Percentiles rank a stretch among this genome's conserved stretches.
These are phyloP conservation scores for Penicillium psychrofluorescens DNA, from an alignment of 495 filamentous ascomycete species.

Conservation along the genomic window DNA sequence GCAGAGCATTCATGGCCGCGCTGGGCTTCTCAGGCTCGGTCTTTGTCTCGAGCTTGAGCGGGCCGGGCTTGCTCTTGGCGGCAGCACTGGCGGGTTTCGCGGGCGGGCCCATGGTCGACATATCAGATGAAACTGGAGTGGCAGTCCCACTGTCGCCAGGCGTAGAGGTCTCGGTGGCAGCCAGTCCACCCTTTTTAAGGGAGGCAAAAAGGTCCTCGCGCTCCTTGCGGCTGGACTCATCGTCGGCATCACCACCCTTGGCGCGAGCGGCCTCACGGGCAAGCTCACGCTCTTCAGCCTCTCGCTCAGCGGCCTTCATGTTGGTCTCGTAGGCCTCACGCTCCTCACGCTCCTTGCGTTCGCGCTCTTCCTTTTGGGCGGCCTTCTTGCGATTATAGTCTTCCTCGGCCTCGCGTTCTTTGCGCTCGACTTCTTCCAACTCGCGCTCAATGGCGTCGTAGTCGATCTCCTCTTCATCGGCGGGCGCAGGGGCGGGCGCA, in stretches of 20 bases:
- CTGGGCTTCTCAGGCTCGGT: constrained; percentile 87
- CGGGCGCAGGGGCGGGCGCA: constrained; percentile 9
- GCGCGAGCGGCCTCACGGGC: constrained; percentile 36
- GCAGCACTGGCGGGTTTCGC: constrained; percentile 45
- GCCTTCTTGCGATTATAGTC: constrained; percentile 55
- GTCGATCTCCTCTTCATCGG: constrained; percentile 46
- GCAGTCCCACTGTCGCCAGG: constrained; percentile 49
- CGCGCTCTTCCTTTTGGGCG: constrained; percentile 54
- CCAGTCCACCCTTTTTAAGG: constrained; percentile 45
- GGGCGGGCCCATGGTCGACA: constrained; percentile 43
- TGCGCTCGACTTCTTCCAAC: constrained; percentile 48
- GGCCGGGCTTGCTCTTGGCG: constrained; percentile 62
- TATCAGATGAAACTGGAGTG: constrained; percentile 49
- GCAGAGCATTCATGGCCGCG: constrained; percentile 82
- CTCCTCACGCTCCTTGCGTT: constrained; percentile 51
- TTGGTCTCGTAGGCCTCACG: constrained; percentile 41
- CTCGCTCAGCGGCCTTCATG: constrained; percentile 50
- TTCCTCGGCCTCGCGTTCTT: constrained; percentile 53
- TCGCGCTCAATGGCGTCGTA: constrained; percentile 46
- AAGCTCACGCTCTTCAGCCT: constrained; percentile 51
- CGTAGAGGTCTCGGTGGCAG: constrained; percentile 41
- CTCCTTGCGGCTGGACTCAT: constrained; percentile 31
- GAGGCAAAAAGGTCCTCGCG: constrained; percentile 45
- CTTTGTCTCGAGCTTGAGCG: constrained; percentile 76
- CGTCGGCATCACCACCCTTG: constrained; percentile 35